These are phyloP conservation scores for Bipolaris victoriae DNA, from an alignment of 2,329 filamentous ascomycete species.

Conservation along the genomic window DNA sequence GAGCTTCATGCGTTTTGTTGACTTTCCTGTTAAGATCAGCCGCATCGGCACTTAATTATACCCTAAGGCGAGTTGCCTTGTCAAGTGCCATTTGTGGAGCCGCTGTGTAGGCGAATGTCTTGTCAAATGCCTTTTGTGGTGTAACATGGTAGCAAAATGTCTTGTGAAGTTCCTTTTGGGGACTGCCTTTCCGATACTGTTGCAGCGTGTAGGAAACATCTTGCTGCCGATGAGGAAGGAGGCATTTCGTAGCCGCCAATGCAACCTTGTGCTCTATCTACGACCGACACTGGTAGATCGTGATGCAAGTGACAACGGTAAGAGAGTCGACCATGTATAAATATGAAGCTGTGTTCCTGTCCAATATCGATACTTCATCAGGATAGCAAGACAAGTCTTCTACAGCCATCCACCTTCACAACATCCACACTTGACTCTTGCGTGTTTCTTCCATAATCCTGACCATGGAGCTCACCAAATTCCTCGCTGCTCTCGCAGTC, in stretches of 20 bases:
- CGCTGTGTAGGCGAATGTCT: conserved; percentile 6
- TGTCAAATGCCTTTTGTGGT: conserved; percentile 26
- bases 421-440: conserved; percentile 26
- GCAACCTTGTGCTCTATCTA: conserved; percentile 14
- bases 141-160: conserved; percentile 4
- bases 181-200: conserved; percentile 20
- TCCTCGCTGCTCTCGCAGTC: conserved; percentile 49
- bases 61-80: conserved; percentile 1
- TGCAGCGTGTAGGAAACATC: conserved; percentile 11
- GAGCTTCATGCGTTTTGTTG: conserved; percentile 11
- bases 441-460: conserved; percentile 29
- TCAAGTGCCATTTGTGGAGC: background rate
- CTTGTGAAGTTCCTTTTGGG: conserved; percentile 14
- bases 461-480: conserved; percentile 50
- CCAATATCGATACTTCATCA: conserved; percentile 11
- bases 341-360: conserved; percentile 17
- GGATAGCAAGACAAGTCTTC: conserved; percentile 25
- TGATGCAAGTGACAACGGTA: conserved; percentile 9
- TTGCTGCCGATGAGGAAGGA: conserved; percentile 28
- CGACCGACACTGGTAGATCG: background rate
- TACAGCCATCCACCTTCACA: conserved; percentile 24
- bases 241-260: conserved; percentile 11
- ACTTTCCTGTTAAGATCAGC: conserved; percentile 13
- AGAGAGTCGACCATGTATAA: conserved; percentile 25
- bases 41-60: conserved; percentile 18